Base-by-base conservation (phyloP, 1,284 basidiomycete species). In the Peniophora sp. region DNA sequence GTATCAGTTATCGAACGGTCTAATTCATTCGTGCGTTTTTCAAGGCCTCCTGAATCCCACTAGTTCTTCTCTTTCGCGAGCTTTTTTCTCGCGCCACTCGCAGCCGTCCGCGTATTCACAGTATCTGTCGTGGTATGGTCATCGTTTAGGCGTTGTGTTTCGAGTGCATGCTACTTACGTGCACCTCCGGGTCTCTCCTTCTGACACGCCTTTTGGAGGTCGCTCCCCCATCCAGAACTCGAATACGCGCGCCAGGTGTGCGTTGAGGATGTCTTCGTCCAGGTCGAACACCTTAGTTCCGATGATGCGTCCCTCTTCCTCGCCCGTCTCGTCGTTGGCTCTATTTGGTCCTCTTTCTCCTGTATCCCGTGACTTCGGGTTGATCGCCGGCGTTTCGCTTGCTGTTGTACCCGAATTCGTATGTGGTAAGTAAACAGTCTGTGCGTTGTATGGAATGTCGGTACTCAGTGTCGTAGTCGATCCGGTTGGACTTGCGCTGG, bases 21-120 rank as follows among this genome's bases (percentile, higher is more conserved):
- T n/a, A n/a, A n/a, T n/a, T n/a, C n/a, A n/a, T n/a, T n/a, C n/a
- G n/a, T n/a, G n/a, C n/a, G n/a, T n/a, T n/a, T n/a, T n/a, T n/a
- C n/a, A n/a, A 6, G 6, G 27, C 27, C 27, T 32, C 27, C 12
- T 32, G 27, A 32, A 32, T 32, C 27, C 27, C 27, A 27, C 45
- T 12, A 38, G 48, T 14, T 57, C 56, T 56, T 84, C 82, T 35
- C 55, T 55, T 2, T 32, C 27, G 12, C 27, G 27, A 32, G 83
- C 83, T 61, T 83, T 88, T 56, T 72, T 65, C 53, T 83, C 81
- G 62, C 89, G 73, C 91, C 91, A 95, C 69, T 94, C 92, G 59
- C 91, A 95, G 11, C 77, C 83, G 1, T 79, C 70, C 45, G 69
- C 68, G 63, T 92, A 94, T 64, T 93, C 91, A 61, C 91, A 95